A percentile compares a stretch with the other conserved stretches of the same genome.
Evolutionary conservation across 2,329 filamentous ascomycete species (phyloP).

Genomic region (Cordyceps pruinosa): DNA sequence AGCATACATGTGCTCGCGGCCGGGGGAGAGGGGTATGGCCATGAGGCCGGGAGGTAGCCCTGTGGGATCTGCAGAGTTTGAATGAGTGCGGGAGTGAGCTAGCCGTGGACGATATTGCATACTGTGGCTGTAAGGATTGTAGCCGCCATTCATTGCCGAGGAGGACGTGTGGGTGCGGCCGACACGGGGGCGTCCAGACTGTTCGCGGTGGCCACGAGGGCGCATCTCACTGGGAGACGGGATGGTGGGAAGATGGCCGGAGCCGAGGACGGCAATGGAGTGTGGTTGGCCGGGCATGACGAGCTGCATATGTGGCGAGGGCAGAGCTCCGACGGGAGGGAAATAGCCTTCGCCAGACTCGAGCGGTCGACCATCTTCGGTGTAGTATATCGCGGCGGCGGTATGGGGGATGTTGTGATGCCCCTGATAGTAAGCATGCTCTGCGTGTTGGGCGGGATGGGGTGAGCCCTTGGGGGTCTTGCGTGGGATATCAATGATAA

Average conservation of each 20-base stretch:
- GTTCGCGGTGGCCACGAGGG: slow-evolving; percentile 48
- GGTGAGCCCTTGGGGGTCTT: slow-evolving; percentile 79
- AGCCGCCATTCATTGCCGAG: slow-evolving; percentile 51
- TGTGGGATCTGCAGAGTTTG: slow-evolving; percentile 48
- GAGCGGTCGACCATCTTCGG: slow-evolving; percentile 57
- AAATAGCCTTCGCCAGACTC: slow-evolving; percentile 78
- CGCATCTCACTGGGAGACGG: slow-evolving; percentile 72
- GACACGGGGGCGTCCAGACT: slow-evolving; percentile 53
- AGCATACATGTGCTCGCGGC: slow-evolving; percentile 41
- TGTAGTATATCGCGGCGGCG: slow-evolving; percentile 44
- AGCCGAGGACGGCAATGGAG: slow-evolving; percentile 74
- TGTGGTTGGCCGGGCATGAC: slow-evolving; percentile 38
- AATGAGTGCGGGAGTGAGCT: slow-evolving; percentile 51
- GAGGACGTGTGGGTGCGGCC: slow-evolving; percentile 72
- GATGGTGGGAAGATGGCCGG: slow-evolving; percentile 71
- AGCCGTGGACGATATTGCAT: slow-evolving; percentile 31
- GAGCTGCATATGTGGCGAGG: slow-evolving; percentile 34
- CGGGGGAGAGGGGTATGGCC: slow-evolving; percentile 45
- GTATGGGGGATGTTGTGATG: slow-evolving; percentile 29
- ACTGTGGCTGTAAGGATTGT: slow-evolving; percentile 29
- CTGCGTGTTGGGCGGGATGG: slow-evolving; percentile 25
- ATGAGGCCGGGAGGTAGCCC: slow-evolving; percentile 42
- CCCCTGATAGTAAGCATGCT: background rate
- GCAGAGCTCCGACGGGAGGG: slow-evolving; percentile 52
- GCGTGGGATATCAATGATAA: slow-evolving; percentile 82